Conservation (phyloP, 192 early-diverging fungal species). For the Backusella tarrabulga region DNA sequence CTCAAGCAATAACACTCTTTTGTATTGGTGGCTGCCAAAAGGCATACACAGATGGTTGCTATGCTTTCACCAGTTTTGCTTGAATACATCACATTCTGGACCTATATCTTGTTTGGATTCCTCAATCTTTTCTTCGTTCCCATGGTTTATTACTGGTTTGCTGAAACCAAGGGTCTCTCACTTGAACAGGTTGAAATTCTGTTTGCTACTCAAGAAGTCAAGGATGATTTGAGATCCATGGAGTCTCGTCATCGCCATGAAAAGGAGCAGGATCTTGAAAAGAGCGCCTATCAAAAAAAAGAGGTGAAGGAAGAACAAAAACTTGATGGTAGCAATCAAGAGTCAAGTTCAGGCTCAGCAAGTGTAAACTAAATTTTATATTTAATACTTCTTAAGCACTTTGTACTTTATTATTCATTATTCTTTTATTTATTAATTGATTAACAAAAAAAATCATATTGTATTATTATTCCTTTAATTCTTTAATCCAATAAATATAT, state of each 20-base stretch:
- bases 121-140: constrained; percentile 45
- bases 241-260: constrained; percentile 7
- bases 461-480: not conserved
- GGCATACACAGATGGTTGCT: constrained; percentile 42
- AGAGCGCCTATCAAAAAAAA: not conserved
- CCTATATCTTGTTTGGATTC: constrained; percentile 57
- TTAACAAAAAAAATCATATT: not conserved
- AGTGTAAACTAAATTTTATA: not conserved
- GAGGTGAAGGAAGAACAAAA: not conserved
- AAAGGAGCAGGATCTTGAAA: not conserved
- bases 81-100: constrained; percentile 51
- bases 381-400: not conserved
- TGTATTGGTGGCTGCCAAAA: constrained; percentile 30
- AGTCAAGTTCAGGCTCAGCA: not conserved
- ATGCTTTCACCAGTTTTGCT: constrained; percentile 63
- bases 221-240: constrained; percentile 15
- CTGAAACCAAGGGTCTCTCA: constrained; percentile 81
- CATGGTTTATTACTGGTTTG: constrained; percentile 64
- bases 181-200: constrained; percentile 57
- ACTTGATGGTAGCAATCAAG: not conserved
- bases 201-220: constrained; percentile 24
- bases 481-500: not conserved
- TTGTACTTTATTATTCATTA: not conserved
- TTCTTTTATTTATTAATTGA: not conserved
- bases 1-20: constrained; percentile 22